Base-by-base conservation (phyloP, 768 basidiomycete genomes). In the Amanita rubescens region DNA sequence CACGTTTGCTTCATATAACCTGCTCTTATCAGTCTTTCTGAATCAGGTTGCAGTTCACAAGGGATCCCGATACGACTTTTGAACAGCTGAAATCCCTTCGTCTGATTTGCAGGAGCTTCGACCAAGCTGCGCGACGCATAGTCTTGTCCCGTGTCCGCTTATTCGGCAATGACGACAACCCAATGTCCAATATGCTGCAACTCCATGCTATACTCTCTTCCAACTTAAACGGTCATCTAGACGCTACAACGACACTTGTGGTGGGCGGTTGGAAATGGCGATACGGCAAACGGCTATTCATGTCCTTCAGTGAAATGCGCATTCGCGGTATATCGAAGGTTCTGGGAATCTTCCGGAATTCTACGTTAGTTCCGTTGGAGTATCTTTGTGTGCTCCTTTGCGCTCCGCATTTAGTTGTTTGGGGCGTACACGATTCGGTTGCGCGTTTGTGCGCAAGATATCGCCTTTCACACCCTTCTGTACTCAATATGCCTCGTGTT, bases 271-370 rank as follows among this genome's bases (percentile, higher is more conserved):
- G 51, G 51, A 38, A 19, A 27, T 51, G 51, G 51, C 33, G 33
- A 3, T 51, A 51, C 19, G 51, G 51, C 8, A 20, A 20, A 15
- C 19, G 12, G 7, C 33, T 25, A 7, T 43, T 51, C 30, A 19
- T 51, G 1, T 51, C 51, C 2, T 41, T 51, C n/a, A 25, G 51
- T 25, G 39, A 51, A 38, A 51, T 51, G 51, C 51, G 51, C n/a
- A 43, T 32, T 6, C 10, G 25, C 4, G 41, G 41, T 30, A 11
- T 41, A 11, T 43, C n/a, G n/a, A n/a, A 27, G 51, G n/a, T 51
- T 7, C 39, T 41, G 6, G 51, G 51, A 5, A 33, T 51, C n/a
- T 32, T 41, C 39, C 3, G 42, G 5, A 51, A 51, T 32, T 41
- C 41, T 17, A 51, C 51, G 0, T 17, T 46, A 15, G 24, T 46